Base-by-base conservation (phyloP, 495 filamentous ascomycete genomes). In the Penicillium antarcticum region DNA sequence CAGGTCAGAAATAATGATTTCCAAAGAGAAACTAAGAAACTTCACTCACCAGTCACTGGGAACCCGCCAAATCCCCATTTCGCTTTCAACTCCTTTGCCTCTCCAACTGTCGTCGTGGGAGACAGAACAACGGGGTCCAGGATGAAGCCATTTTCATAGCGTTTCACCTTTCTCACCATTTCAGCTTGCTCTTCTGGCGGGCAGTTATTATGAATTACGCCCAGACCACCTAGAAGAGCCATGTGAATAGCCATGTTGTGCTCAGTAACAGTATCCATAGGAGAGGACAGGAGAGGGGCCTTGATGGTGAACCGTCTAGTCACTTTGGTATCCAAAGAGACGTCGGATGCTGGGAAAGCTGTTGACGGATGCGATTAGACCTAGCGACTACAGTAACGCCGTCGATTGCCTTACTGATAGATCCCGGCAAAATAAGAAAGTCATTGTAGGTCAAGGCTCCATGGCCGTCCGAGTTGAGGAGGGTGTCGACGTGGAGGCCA, bases 181-280 rank as follows among this genome's bases (percentile, higher is more conserved):
- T 97, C 92, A 35, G 95, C 94, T 75, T 99, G 94, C 52, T 87
- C 88, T 36, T 96, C 88, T 12, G 88, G 77, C 31, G 91, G 90
- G 78, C 94, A 99, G 79, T 99, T 99, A 81, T 99, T 94, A 75
- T 99, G 94, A 57, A 99, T 95, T 50, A 97, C 89, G 70, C 94
- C 94, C 33, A 99, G 79, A 65, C 94, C 94, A 69, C 94, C 94
- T 60, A 97, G 86, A 40, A 97, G 81, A 33, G 94, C 94, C 87
- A 99, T 96, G 75, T 96, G 89, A 60, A 99, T 97, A 45, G 94
- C 94, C 94, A 99, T 99, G 66, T 94, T 91, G 70, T 95, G 87
- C 73, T 97, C 94, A 11, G 94, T 99, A 62, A 99, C 94, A 26
- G 94, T 99, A 78, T 99, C 94, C 94, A 99, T 99, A 60, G 94